Conservation (phyloP, 192 early-diverging fungal species). For the Coemansia sp. region DNA sequence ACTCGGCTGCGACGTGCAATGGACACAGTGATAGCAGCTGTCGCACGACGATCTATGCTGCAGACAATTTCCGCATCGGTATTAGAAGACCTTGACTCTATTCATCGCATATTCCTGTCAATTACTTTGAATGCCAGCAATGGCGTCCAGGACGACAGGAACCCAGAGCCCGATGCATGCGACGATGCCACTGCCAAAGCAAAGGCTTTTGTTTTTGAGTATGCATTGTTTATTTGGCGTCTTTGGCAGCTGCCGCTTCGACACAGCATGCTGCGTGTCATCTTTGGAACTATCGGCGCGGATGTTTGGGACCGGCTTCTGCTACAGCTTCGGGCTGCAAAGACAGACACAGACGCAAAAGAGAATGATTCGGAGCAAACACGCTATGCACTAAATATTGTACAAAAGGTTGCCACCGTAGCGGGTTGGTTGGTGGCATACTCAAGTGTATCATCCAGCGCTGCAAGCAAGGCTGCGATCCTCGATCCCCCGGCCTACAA, state of each 20-base stretch:
- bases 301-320: conserved; percentile 33
- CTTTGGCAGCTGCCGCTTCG: conserved; percentile 24
- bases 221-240: conserved; percentile 29
- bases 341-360: neutral
- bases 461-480: neutral
- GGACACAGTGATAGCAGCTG: conserved; percentile 15
- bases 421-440: conserved; percentile 31
- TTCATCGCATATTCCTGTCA: conserved; percentile 13
- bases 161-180: neutral
- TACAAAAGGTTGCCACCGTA: conserved; percentile 3
- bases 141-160: neutral
- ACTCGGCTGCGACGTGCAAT: conserved; percentile 33
- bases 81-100: conserved; percentile 3
- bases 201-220: conserved; percentile 24
- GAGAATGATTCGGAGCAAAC: neutral
- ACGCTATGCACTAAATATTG: neutral
- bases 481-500: conserved; percentile 23
- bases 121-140: neutral
- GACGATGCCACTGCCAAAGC: neutral
- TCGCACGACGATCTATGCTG: conserved; percentile 4
- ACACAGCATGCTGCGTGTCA: neutral
- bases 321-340: neutral
- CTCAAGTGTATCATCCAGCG: conserved; percentile 2
- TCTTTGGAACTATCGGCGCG: conserved; percentile 13
- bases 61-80: neutral